Evolutionary conservation across 441 rosid genomes (phyloP).

Genomic region (Capsella rubella): DNA sequence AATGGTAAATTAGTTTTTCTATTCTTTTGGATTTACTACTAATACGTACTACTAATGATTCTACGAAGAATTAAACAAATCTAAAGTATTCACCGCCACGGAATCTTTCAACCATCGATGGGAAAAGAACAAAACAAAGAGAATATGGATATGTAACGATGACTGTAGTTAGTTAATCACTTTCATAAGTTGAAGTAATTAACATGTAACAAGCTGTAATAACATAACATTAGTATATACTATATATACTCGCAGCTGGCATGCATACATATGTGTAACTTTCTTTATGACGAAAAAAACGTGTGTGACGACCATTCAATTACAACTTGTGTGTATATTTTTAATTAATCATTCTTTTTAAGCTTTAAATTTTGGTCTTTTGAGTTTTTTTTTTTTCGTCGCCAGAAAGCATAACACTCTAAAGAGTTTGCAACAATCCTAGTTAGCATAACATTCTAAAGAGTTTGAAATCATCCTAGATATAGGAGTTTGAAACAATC

Average conservation of each 20-base stretch:
- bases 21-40: background rate
- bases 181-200: background rate
- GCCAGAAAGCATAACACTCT: background rate
- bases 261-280: conserved; percentile 15
- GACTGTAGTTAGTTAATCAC: conserved; percentile 17
- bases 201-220: conserved; percentile 6
- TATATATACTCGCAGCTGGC: conserved; percentile 28
- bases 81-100: conserved; percentile 39
- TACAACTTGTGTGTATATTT: conserved; percentile 5
- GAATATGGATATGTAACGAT: background rate
- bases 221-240: background rate
- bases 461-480: too few relatives aligned
- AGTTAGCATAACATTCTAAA: too few relatives aligned
- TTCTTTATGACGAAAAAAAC: conserved; percentile 31
- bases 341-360: background rate
- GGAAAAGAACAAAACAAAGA: conserved; percentile 20
- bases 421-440: background rate
- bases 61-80: background rate
- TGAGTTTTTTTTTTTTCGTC: background rate
- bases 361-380: conserved; percentile 20
- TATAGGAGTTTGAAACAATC: background rate
- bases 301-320: conserved; percentile 31
- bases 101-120: conserved; percentile 15
- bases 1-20: background rate
- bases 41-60: background rate